These are phyloP conservation scores for Cryphonectria carpinicola DNA, from an alignment of 2,329 filamentous ascomycete species.

Conservation along the genomic window DNA sequence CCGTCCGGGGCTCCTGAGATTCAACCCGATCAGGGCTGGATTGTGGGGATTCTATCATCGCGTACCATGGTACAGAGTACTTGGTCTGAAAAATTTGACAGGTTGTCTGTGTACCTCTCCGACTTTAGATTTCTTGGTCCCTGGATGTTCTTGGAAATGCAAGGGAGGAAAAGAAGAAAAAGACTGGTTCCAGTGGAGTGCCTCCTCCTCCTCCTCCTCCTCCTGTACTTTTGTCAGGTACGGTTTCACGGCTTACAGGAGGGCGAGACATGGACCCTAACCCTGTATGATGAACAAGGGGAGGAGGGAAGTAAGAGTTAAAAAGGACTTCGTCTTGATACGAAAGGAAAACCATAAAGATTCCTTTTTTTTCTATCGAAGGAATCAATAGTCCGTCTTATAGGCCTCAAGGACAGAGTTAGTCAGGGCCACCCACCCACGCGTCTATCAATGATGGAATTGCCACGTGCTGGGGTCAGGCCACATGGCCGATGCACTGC, in stretches of 20 bases:
- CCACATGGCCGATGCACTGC: neutral
- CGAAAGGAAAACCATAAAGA: neutral
- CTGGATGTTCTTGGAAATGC: neutral
- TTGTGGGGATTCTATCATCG: neutral
- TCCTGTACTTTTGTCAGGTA: neutral
- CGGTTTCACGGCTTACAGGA: neutral
- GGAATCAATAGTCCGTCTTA: neutral
- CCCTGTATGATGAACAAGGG: neutral
- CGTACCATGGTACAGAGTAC: neutral
- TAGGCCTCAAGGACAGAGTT: neutral
- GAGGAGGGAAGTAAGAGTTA: neutral
- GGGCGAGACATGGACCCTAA: neutral
- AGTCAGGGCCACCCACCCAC: neutral
- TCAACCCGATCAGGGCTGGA: neutral
- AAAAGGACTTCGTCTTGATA: neutral
- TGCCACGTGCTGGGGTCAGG: conserved; percentile 5
- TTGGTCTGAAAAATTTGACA: neutral
- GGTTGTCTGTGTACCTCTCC: neutral
- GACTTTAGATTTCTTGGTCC: neutral
- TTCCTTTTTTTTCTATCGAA: neutral
- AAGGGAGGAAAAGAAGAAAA: neutral
- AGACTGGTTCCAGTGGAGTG: neutral
- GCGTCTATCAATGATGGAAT: neutral
- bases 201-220: no score
- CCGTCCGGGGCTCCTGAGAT: neutral